Base-by-base conservation (phyloP, 306 rosid genomes). In the Senna tora region DNA sequence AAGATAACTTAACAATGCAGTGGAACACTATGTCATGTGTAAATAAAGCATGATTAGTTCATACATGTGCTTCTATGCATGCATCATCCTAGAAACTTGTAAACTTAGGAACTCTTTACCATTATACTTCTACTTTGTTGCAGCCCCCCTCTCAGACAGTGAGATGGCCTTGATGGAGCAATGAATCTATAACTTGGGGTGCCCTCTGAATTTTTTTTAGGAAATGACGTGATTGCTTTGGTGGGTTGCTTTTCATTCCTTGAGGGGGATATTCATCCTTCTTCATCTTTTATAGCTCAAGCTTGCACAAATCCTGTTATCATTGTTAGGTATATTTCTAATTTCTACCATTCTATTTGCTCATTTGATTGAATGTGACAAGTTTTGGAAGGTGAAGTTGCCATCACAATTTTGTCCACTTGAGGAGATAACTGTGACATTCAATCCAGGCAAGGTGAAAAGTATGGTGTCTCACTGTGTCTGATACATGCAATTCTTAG, bases 141-240 rank as follows among this genome's bases (percentile, higher is more conserved):
- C 97, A 94, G 98, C 97, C 38, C 97, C 98, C 11, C 83, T 94
- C 58, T 87, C 98, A 1, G 98, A 94, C 80, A 91, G 94, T 41
- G 98, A 94, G 76, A 74, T 89, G 0, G 97, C 98, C 56, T 71
- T 91, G 89, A 94, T 94, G 89, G 97, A 91, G 72, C 95, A 84
- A 70, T 93, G 86, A 88, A 64, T 71, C 39, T 12, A 38, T 49
- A 74, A 42, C 58, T 51, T 41, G 69, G 77, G 75, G 70, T 60
- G 61, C 47, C 77, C 75, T 77, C 69, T 39, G 61, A 68, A 56
- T 17, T 9, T 12, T 62, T 5, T 51, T n/a, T n/a, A 65, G 41
- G 81, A 77, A 75, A 72, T 34, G 54, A n/a, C 53, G 15, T 34
- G 78, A 74, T 69, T 68, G 36, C 62, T 47, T n/a, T n/a, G n/a